Base-by-base conservation (phyloP, 2,329 filamentous ascomycete genomes). In the Triangularia verruculosa region DNA sequence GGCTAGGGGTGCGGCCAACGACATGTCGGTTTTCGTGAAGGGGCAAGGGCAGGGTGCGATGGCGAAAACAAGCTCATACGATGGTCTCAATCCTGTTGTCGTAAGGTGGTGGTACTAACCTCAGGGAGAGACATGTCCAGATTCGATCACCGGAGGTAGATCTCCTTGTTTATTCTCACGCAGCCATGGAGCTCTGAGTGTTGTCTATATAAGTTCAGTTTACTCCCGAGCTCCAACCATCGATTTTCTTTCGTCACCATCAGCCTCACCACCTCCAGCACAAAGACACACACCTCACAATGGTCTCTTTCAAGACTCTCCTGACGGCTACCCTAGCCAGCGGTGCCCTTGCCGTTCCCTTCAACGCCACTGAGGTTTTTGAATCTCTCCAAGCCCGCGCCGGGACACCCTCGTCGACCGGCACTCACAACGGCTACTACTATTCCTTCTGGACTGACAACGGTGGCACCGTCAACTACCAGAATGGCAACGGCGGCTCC, bases 391-490 rank as follows among this genome's bases (percentile, higher is more conserved):
- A 27, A 2, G 61, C 25, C n/a, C 67, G 63, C 12, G 66, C 28
- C 43, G 67, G 67, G 22, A 73, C 70, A 1, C 75, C 80, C 47
- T 79, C 66, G 55, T 65, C 71, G 61, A 73, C 70, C 25, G 73
- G 73, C 62, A 69, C 63, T 3, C 72, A 72, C 69, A 75, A 76
- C 64, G 79, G 79, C 58, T 81, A 76, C 69, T 81, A 76, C 72
- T 81, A 80, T 64, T 78, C 74, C 20, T 80, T 77, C 73, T 80
- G 78, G 78, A 79, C 77, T 56, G 76, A 80, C 58, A 75, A 73
- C 12, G 71, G 70, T 64, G 77, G 74, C 58, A 69, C 65, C 22
- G 78, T 80, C 9, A 75, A 70, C 55, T 81, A 80, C 70, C 75
- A 69, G 67, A 81, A 80, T 68, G 76, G 76, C 20, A 63, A 68